phyloP scores from a whole-genome alignment of 169 alveolate species.

The Pseudocohnilembus persalinus region DNA sequence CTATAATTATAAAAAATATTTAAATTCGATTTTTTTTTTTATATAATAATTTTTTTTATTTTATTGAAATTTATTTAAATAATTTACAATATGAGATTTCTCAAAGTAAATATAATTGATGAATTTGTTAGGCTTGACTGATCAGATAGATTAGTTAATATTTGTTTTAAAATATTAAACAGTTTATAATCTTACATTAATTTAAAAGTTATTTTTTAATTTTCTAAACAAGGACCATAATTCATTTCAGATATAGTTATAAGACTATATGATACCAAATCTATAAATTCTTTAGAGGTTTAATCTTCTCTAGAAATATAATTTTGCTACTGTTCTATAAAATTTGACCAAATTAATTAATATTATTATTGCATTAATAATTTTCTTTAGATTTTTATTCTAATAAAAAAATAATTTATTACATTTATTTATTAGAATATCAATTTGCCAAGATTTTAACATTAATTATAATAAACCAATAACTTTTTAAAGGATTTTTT shows the following conservation, averaged over 20 bases:
- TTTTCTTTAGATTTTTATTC: too few relatives aligned
- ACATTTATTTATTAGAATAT: slow-evolving; percentile 6
- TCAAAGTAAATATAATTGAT: not conserved
- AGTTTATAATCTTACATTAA: not conserved
- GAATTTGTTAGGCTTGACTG: not conserved
- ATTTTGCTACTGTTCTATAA: not conserved
- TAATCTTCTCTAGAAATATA: not conserved
- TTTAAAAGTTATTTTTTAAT: not conserved
- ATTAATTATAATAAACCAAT: slow-evolving; percentile 19
- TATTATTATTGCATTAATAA: not conserved
- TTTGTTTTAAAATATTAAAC: too few relatives aligned
- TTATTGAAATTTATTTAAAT: too few relatives aligned
- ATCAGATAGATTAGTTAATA: not conserved
- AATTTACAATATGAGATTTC: not conserved
- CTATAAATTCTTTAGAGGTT: not conserved
- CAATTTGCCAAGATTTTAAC: slow-evolving; percentile 26
- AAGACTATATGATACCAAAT: slow-evolving; percentile 2
- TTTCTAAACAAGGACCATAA: slow-evolving; percentile 12
- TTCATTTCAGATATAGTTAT: slow-evolving; percentile 24
- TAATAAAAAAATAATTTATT: too few relatives aligned
- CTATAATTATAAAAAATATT: not conserved
- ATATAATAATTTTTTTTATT: too few relatives aligned
- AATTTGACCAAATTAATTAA: not conserved
- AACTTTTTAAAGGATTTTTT: not conserved
- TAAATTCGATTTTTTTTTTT: too few relatives aligned